Evolutionary conservation across 2,329 filamentous ascomycete species (phyloP).

Genomic region (Thyridium curvatum): DNA sequence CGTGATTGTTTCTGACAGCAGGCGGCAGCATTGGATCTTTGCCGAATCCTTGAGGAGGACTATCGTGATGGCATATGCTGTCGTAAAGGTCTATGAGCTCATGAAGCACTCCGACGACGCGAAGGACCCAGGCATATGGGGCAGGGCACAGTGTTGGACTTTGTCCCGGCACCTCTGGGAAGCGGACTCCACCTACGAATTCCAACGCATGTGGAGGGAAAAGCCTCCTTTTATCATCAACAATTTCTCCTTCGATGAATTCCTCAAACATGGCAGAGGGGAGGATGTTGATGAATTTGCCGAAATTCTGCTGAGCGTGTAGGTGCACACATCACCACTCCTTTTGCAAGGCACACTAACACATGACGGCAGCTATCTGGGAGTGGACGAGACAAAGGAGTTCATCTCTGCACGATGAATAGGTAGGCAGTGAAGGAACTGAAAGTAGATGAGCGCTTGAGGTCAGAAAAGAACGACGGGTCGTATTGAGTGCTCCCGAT

Average conservation of each 20-base stretch:
- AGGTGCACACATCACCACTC: neutral
- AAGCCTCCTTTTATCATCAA: slow-evolving; percentile 17
- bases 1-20: neutral
- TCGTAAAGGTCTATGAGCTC: slow-evolving; percentile 18
- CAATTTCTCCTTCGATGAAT: slow-evolving; percentile 19
- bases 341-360: slow-evolving; percentile 6
- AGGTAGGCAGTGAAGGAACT: too few species aligned
- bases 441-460: too few species aligned
- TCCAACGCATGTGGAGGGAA: slow-evolving; percentile 19
- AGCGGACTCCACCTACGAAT: slow-evolving; percentile 17
- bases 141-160: slow-evolving; percentile 21
- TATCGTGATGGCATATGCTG: slow-evolving; percentile 20
- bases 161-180: slow-evolving; percentile 22
- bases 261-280: slow-evolving; percentile 17
- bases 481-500: too few species aligned
- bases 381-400: slow-evolving; percentile 15
- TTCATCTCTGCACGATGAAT: slow-evolving; percentile 11
- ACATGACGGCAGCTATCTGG: slow-evolving; percentile 14
- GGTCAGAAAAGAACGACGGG: too few species aligned
- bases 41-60: slow-evolving; percentile 24
- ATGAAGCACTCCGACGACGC: slow-evolving; percentile 13
- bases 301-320: slow-evolving; percentile 18
- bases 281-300: slow-evolving; percentile 24
- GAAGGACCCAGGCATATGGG: slow-evolving; percentile 13
- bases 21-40: slow-evolving; percentile 23